Percentiles rank a stretch among this genome's conserved stretches.
phyloP scores from a whole-genome alignment of 1,139 yeast genomes.

The Hansenula sp. region DNA sequence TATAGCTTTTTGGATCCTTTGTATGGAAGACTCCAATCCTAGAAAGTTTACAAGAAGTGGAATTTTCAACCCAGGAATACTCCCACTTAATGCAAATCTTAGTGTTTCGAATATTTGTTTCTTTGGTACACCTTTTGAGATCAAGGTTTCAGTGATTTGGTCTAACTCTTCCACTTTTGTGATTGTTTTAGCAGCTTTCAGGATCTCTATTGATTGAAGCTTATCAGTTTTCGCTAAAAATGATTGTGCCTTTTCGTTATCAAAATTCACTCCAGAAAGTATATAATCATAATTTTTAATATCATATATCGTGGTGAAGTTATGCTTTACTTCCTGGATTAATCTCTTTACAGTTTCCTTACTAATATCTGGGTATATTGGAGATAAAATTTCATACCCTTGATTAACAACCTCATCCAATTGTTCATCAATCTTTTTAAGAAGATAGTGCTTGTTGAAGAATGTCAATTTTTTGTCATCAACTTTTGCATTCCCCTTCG shows the following conservation, averaged over 20 bases:
- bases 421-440: conserved; percentile 31
- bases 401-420: conserved; percentile 33
- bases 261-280: conserved; percentile 36
- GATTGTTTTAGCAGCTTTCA: conserved; percentile 13
- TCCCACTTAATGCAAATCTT: conserved; percentile 72
- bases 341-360: conserved; percentile 20
- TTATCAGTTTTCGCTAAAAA: conserved; percentile 18
- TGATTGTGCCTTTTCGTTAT: conserved; percentile 16
- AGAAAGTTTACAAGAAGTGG: conserved; percentile 54
- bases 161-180: conserved; percentile 17
- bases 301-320: conserved; percentile 45
- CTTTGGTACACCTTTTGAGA: conserved; percentile 27
- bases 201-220: conserved; percentile 9
- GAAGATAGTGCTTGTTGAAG: conserved; percentile 70
- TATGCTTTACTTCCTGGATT: conserved; percentile 28
- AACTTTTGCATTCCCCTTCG: conserved; percentile 93
- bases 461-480: conserved; percentile 67
- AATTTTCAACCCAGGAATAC: conserved; percentile 64
- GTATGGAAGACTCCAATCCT: conserved; percentile 41
- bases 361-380: conserved; percentile 12
- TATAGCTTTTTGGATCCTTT: conserved; percentile 34
- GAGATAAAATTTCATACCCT: conserved; percentile 21
- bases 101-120: conserved; percentile 55
- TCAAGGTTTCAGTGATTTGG: conserved; percentile 17
- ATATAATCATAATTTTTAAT: conserved; percentile 46